Percentiles rank a stretch among this genome's conserved stretches.
Conservation (phyloP, 2,329 filamentous ascomycete genomes). For the Nigrospora osmanthi region DNA sequence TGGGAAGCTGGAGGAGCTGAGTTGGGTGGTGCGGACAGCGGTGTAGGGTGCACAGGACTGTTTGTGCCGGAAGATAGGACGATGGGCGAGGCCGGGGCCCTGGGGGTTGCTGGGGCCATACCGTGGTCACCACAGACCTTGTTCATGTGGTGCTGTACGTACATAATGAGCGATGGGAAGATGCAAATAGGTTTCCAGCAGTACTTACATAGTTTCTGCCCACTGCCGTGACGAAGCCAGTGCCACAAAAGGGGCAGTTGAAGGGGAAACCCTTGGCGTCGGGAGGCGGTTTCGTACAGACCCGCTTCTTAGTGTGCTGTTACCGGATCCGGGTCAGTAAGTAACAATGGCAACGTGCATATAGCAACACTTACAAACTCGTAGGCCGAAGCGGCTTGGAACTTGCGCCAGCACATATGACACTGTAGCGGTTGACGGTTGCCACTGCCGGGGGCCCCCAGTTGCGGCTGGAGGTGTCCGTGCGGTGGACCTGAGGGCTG, state of each 20-base stretch:
- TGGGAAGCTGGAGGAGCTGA: too few relatives aligned
- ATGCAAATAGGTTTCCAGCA: too few relatives aligned
- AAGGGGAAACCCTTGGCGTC: slow-evolving; percentile 21
- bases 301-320: slow-evolving; percentile 26
- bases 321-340: slow-evolving; percentile 2
- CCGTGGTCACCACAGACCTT: slow-evolving; percentile 37
- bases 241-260: slow-evolving; percentile 36
- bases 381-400: slow-evolving; percentile 13
- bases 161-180: neutral
- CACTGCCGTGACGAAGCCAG: slow-evolving; percentile 31
- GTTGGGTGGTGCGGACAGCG: too few relatives aligned
- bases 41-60: slow-evolving; percentile 1
- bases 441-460: too few relatives aligned
- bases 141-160: slow-evolving; percentile 27
- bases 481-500: too few relatives aligned
- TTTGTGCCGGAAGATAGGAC: slow-evolving; percentile 6
- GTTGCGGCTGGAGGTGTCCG: too few relatives aligned
- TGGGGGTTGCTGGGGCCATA: slow-evolving; percentile 13
- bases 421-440: slow-evolving; percentile 11
- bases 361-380: slow-evolving; percentile 18
- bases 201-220: slow-evolving; percentile 32
- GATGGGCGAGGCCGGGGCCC: slow-evolving; percentile 4
- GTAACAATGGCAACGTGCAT: neutral
- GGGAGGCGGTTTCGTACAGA: slow-evolving; percentile 21
- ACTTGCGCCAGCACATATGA: slow-evolving; percentile 19